phyloP scores from a whole-genome alignment of 2,329 filamentous ascomycete genomes.

The Beauveria caledonica region DNA sequence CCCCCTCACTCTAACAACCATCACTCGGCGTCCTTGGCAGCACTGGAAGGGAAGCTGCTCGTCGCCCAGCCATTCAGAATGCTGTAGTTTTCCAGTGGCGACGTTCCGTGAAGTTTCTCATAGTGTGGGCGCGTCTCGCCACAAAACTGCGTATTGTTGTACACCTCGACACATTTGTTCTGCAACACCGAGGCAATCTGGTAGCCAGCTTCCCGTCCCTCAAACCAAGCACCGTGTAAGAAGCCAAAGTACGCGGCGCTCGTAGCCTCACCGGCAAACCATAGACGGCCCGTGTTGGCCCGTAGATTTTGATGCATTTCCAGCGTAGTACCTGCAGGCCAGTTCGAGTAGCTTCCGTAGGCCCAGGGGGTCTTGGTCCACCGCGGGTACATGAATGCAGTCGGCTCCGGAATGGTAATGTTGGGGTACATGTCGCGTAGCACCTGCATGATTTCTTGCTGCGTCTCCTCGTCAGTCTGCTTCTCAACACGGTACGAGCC shows the following conservation, averaged over 20 bases:
- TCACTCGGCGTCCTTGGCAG: not conserved
- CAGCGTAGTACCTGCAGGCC: conserved; percentile 54
- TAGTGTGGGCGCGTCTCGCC: conserved; percentile 17
- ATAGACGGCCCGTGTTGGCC: conserved; percentile 53
- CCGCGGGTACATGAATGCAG: conserved; percentile 51
- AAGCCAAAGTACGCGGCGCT: conserved; percentile 58
- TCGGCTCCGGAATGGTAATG: conserved; percentile 48
- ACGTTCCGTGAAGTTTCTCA: conserved; percentile 23
- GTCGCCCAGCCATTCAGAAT: conserved; percentile 29
- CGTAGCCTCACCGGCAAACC: conserved; percentile 58
- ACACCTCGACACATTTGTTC: conserved; percentile 13
- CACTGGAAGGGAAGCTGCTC: conserved; percentile 22
- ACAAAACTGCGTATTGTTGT: conserved; percentile 12
- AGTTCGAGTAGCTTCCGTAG: conserved; percentile 59
- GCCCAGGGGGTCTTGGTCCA: conserved; percentile 40
- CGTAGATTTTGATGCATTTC: conserved; percentile 61
- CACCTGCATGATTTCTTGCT: conserved; percentile 47
- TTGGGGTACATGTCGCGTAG: conserved; percentile 54
- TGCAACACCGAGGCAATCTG: conserved; percentile 30
- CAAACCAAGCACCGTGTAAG: conserved; percentile 53
- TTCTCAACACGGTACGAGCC: conserved; percentile 51
- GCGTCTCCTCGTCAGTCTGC: conserved; percentile 50
- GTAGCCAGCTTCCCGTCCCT: conserved; percentile 42
- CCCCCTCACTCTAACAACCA: not conserved
- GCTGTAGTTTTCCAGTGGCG: conserved; percentile 24